Conservation (phyloP, 2,329 filamentous ascomycete species). For the Malbranchea cinnamomea region DNA sequence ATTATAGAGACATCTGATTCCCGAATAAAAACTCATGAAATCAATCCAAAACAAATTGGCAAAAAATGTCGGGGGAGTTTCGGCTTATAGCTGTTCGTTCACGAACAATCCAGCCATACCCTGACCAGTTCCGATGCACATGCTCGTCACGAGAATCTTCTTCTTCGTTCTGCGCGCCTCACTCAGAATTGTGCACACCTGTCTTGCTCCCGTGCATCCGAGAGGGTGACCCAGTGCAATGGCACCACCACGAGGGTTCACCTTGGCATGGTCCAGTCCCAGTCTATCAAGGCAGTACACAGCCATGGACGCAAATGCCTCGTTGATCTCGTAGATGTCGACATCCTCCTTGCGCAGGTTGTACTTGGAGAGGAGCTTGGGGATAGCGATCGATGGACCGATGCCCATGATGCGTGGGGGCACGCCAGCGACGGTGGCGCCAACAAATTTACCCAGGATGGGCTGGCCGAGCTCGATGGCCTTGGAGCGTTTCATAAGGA, state of each 20-base stretch:
- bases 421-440: slow-evolving; percentile 83
- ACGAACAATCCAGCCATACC: slow-evolving; percentile 53
- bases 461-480: slow-evolving; percentile 73
- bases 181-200: slow-evolving; percentile 82
- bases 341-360: slow-evolving; percentile 66
- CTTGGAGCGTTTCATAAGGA: slow-evolving; percentile 87
- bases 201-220: slow-evolving; percentile 73
- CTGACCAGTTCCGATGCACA: slow-evolving; percentile 61
- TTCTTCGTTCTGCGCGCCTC: slow-evolving; percentile 73
- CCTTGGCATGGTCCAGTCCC: slow-evolving; percentile 47
- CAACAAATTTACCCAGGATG: slow-evolving; percentile 70
- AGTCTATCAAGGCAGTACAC: slow-evolving; percentile 74
- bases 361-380: slow-evolving; percentile 72
- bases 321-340: slow-evolving; percentile 88
- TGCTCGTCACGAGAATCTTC: slow-evolving; percentile 82
- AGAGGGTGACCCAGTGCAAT: slow-evolving; percentile 87
- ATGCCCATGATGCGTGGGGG: slow-evolving; percentile 96
- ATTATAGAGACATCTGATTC: slow-evolving; percentile 1
- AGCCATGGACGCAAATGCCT: slow-evolving; percentile 95
- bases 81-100: slow-evolving; percentile 38
- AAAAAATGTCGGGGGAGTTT: too few relatives aligned
- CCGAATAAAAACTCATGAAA: slow-evolving; percentile 1
- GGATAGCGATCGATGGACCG: slow-evolving; percentile 42
- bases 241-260: slow-evolving; percentile 90
- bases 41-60: not conserved